Percentiles rank a stretch among this genome's conserved stretches.
phyloP scores from a whole-genome alignment of 495 filamentous ascomycete species.

The Lophiotrema nucula region DNA sequence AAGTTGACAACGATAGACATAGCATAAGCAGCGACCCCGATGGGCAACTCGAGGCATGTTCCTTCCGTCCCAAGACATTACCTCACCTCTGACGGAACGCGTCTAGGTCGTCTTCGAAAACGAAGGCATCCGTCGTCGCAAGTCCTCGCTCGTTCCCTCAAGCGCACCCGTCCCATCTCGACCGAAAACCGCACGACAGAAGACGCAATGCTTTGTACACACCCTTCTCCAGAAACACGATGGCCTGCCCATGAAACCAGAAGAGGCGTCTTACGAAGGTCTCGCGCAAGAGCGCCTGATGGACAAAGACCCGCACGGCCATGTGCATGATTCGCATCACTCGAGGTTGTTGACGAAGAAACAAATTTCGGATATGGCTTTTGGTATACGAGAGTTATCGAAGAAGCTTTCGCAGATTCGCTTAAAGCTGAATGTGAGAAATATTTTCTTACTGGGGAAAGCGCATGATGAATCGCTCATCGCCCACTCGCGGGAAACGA shows the following conservation, averaged over 20 bases:
- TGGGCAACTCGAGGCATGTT: too few relatives aligned
- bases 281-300: conserved; percentile 35
- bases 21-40: conserved; percentile 13
- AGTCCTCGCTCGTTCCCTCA: conserved; percentile 74
- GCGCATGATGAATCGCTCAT: conserved; percentile 81
- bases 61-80: too few relatives aligned
- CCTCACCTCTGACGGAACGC: not conserved
- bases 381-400: conserved; percentile 86
- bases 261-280: conserved; percentile 33
- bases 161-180: conserved; percentile 44
- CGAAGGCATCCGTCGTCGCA: conserved; percentile 71
- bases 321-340: conserved; percentile 36
- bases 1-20: conserved; percentile 3
- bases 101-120: conserved; percentile 71
- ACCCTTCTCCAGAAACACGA: conserved; percentile 61
- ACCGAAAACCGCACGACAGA: conserved; percentile 45
- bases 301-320: conserved; percentile 37
- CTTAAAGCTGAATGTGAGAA: conserved; percentile 75
- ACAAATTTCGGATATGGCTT: conserved; percentile 92
- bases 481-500: conserved; percentile 70
- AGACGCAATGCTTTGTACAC: conserved; percentile 80
- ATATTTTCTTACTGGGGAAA: conserved; percentile 87
- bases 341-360: conserved; percentile 82
- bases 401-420: conserved; percentile 78
- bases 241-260: conserved; percentile 7